These are phyloP conservation scores for Epichloe typhina DNA, from an alignment of 2,329 filamentous ascomycete genomes.

Conservation along the genomic window DNA sequence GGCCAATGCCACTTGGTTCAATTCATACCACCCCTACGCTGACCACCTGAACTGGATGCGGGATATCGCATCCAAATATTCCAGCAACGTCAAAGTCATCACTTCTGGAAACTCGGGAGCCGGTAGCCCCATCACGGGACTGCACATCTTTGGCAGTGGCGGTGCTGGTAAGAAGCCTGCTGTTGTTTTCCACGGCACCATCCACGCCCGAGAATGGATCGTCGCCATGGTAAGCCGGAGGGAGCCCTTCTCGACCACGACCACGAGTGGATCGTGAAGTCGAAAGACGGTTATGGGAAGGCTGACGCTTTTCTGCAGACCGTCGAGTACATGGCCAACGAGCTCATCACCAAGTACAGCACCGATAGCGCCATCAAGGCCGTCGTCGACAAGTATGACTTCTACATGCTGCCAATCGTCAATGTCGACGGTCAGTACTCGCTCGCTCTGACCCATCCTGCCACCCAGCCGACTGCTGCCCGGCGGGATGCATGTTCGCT, in stretches of 20 bases:
- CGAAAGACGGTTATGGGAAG: not conserved
- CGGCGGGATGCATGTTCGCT: too few relatives aligned
- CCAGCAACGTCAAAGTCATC: slow-evolving; percentile 33
- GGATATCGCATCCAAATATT: slow-evolving; percentile 28
- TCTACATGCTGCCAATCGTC: slow-evolving; percentile 50
- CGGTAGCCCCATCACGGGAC: slow-evolving; percentile 44
- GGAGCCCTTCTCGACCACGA: not conserved
- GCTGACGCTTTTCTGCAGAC: not conserved
- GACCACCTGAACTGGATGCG: slow-evolving; percentile 37
- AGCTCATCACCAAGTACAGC: slow-evolving; percentile 34
- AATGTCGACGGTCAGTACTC: slow-evolving; percentile 41
- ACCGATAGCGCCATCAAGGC: slow-evolving; percentile 22
- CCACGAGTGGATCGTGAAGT: too few relatives aligned
- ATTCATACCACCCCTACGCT: slow-evolving; percentile 37
- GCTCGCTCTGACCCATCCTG: too few relatives aligned
- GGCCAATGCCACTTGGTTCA: slow-evolving; percentile 32
- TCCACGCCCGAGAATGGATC: slow-evolving; percentile 50
- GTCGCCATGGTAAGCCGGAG: slow-evolving; percentile 30
- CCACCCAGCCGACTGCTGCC: too few relatives aligned
- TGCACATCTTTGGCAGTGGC: slow-evolving; percentile 39
- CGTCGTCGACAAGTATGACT: slow-evolving; percentile 50
- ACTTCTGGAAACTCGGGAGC: slow-evolving; percentile 32
- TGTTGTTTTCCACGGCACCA: slow-evolving; percentile 42
- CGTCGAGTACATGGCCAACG: slow-evolving; percentile 38
- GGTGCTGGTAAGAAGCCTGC: slow-evolving; percentile 35